A percentile compares a stretch with the other conserved stretches of the same genome.
These are phyloP conservation scores for Pseudocercospora fijiensis DNA, from an alignment of 2,329 filamentous ascomycete genomes.

Conservation along the genomic window DNA sequence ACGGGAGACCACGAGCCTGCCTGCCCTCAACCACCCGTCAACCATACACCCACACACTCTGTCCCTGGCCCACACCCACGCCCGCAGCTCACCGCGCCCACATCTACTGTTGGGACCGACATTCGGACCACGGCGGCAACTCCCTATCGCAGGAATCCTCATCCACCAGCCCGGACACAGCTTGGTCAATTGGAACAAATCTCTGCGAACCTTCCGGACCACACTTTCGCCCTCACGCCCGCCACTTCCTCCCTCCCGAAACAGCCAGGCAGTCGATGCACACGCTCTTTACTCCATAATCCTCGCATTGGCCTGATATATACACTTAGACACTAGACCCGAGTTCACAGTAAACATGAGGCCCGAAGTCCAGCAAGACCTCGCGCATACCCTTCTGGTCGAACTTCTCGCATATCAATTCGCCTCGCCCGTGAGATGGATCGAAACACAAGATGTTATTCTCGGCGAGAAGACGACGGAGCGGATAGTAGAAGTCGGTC, in stretches of 20 bases:
- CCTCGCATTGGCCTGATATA: slow-evolving; percentile 13
- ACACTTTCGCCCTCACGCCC: background rate
- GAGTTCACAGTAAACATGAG: slow-evolving; percentile 62
- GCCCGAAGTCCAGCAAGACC: slow-evolving; percentile 98
- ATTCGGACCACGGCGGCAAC: background rate
- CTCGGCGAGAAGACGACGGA: slow-evolving; percentile 94
- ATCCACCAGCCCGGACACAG: background rate
- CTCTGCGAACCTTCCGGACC: slow-evolving; percentile 12
- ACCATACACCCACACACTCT: slow-evolving; percentile 1
- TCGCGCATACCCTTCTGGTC: slow-evolving; percentile 95
- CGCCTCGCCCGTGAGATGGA: slow-evolving; percentile 98
- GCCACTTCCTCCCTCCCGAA: background rate
- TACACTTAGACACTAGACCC: slow-evolving; percentile 23
- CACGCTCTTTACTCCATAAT: slow-evolving; percentile 23
- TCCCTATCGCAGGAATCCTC: slow-evolving; percentile 1
- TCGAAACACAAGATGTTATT: slow-evolving; percentile 99
- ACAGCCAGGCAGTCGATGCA: slow-evolving; percentile 17
- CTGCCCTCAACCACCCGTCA: slow-evolving; percentile 2
- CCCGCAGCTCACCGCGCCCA: slow-evolving; percentile 2
- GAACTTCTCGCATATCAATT: slow-evolving; percentile 99
- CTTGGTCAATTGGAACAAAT: slow-evolving; percentile 8
- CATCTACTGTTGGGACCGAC: background rate
- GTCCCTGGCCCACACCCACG: background rate
- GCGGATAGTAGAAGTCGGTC: slow-evolving; percentile 95
- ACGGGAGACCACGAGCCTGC: background rate